These are phyloP conservation scores for Candida andamanensis DNA, from an alignment of 805 yeast genomes.

Conservation along the genomic window DNA sequence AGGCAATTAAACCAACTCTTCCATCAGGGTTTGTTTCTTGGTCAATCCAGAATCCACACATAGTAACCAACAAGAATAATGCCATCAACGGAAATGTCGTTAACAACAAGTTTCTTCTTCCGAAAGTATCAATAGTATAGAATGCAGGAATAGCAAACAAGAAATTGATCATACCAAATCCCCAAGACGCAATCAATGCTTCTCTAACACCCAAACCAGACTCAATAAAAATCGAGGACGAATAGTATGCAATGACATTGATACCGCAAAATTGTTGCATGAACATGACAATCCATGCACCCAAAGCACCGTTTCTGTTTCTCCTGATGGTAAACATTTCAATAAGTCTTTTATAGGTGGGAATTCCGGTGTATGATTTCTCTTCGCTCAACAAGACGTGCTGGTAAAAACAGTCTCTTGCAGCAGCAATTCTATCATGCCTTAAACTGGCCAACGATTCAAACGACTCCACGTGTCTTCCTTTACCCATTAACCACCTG, in stretches of 20 bases:
- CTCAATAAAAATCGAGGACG: conserved; percentile 67
- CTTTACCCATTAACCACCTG: conserved; percentile 59
- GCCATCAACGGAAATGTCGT: conserved; percentile 62
- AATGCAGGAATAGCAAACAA: conserved; percentile 80
- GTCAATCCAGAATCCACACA: conserved; percentile 69
- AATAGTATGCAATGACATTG: conserved; percentile 82
- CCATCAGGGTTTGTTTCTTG: conserved; percentile 38
- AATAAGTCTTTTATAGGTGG: conserved; percentile 41
- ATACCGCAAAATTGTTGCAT: conserved; percentile 92
- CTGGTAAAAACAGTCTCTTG: conserved; percentile 61
- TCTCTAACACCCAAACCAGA: conserved; percentile 59
- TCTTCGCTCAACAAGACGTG: conserved; percentile 57
- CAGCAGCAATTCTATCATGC: conserved; percentile 47
- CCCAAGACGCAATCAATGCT: conserved; percentile 77
- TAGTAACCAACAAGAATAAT: conserved; percentile 54
- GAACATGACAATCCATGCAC: conserved; percentile 78
- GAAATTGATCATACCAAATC: conserved; percentile 79
- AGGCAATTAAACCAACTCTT: conserved; percentile 60
- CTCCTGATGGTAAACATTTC: conserved; percentile 70
- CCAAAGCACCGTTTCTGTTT: conserved; percentile 77
- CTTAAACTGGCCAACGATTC: conserved; percentile 46
- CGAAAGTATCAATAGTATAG: conserved; percentile 71
- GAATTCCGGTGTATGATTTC: conserved; percentile 42
- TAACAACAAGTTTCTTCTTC: conserved; percentile 59
- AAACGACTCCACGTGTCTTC: conserved; percentile 44